Evolutionary conservation across 2,329 filamentous ascomycete species (phyloP).

Genomic region (Decorospora gaudefroyi): DNA sequence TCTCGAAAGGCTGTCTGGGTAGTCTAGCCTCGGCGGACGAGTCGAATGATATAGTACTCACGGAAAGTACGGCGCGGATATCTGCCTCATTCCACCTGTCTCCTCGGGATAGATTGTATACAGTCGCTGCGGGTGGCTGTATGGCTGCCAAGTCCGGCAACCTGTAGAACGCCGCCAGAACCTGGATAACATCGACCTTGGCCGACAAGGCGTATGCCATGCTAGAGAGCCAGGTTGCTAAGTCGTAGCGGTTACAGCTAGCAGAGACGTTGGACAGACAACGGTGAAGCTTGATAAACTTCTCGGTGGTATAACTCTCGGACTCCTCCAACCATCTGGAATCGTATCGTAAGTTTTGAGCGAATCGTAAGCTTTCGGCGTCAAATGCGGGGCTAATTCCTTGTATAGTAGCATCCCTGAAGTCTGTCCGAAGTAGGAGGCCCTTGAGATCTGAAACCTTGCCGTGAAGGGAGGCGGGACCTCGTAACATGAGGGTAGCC

Average conservation of each 20-base stretch:
- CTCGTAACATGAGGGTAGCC: conserved; percentile 24
- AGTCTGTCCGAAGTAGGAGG: conserved; percentile 11
- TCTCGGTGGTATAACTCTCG: conserved; percentile 8
- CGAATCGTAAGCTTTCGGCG: conserved; percentile 15
- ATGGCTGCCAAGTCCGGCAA: conserved; percentile 11
- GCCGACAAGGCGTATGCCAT: conserved; percentile 28
- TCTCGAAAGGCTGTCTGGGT: conserved; percentile 19
- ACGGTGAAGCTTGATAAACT: conserved; percentile 35
- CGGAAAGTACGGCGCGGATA: conserved; percentile 1
- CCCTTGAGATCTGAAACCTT: conserved; percentile 7
- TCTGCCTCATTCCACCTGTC: not conserved
- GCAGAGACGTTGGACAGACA: conserved; percentile 4
- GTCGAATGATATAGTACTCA: conserved; percentile 6
- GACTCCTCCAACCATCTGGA: conserved; percentile 26
- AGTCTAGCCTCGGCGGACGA: conserved; percentile 20
- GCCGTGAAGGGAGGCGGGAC: conserved; percentile 16
- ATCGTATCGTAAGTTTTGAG: conserved; percentile 23
- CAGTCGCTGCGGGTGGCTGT: conserved; percentile 8
- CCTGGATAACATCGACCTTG: conserved; percentile 31
- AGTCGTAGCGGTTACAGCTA: conserved; percentile 21
- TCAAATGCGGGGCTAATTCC: conserved; percentile 4
- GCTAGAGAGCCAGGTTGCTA: conserved; percentile 35
- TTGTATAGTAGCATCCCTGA: conserved; percentile 6
- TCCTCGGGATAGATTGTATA: conserved; percentile 20
- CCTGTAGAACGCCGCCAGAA: conserved; percentile 27